A percentile compares a stretch with the other conserved stretches of the same genome.
Evolutionary conservation across 345 rosid species (phyloP).

Genomic region (Eucalyptus pumila): DNA sequence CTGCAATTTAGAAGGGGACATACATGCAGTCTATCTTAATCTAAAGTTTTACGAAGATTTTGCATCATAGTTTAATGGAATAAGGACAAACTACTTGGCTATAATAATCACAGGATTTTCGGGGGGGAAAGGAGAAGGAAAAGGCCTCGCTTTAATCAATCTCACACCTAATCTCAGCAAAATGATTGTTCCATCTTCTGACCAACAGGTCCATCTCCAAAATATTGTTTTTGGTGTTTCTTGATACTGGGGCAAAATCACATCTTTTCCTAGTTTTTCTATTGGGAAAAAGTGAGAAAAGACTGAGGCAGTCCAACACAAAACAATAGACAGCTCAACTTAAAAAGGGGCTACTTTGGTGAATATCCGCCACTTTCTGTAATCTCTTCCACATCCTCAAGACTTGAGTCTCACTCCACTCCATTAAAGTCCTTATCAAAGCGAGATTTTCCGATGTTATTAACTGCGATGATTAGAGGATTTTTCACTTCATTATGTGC

Average conservation of each 20-base stretch:
- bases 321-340: conserved; percentile 51
- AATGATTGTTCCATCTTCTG: conserved; percentile 11
- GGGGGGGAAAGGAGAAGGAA: not conserved
- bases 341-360: not conserved
- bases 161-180: conserved; percentile 8
- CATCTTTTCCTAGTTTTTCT: not conserved
- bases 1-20: not conserved
- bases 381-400: not conserved
- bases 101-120: conserved; percentile 1
- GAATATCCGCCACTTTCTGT: not conserved
- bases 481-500: conserved; percentile 30
- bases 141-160: not conserved
- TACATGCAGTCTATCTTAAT: not conserved
- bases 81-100: not conserved
- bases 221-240: conserved; percentile 26
- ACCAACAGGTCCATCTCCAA: not conserved
- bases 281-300: not conserved
- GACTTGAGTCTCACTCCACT: not conserved
- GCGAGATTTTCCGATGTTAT: conserved; percentile 23
- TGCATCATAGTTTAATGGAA: not conserved
- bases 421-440: not conserved
- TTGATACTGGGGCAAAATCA: conserved; percentile 42
- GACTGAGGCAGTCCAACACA: conserved; percentile 40
- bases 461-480: conserved; percentile 43
- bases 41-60: not conserved